Percentiles rank a stretch among this genome's conserved stretches.
Evolutionary conservation across 371 early-diverging fungal species (phyloP).

Genomic region (Basidiobolus meristosporus): DNA sequence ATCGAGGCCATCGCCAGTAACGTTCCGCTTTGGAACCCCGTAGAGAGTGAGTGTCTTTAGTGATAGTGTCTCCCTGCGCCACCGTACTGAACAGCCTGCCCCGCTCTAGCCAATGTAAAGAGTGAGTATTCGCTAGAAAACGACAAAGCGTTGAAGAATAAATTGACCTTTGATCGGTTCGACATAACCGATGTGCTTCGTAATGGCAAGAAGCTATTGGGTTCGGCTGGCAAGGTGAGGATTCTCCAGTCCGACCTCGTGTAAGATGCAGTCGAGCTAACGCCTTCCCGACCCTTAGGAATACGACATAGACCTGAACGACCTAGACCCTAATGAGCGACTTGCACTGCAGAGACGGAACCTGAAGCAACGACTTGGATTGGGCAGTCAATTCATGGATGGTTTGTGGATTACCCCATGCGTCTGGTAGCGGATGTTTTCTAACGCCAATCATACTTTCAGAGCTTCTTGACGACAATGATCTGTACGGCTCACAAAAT

Average conservation of each 20-base stretch:
- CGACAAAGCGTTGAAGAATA: not conserved
- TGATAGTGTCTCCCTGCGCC: too few species aligned
- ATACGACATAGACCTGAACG: conserved; percentile 66
- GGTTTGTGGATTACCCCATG: too few species aligned
- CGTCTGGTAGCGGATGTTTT: too few species aligned
- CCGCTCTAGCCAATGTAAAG: not conserved
- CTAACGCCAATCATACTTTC: too few species aligned
- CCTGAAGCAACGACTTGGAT: conserved; percentile 68
- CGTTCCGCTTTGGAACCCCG: conserved; percentile 68
- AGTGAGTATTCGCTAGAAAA: not conserved
- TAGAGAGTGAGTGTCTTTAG: conserved; percentile 2
- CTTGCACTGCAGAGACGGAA: conserved; percentile 63
- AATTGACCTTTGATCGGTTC: conserved; percentile 42
- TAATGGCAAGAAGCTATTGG: conserved; percentile 65
- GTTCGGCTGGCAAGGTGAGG: conserved; percentile 49
- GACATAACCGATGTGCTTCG: conserved; percentile 65
- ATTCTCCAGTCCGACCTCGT: not conserved
- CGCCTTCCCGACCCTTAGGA: conserved; percentile 26
- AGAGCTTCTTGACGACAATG: too few species aligned
- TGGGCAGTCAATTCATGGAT: conserved; percentile 75
- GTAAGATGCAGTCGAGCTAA: too few species aligned
- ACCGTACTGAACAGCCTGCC: too few species aligned
- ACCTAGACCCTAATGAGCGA: conserved; percentile 71
- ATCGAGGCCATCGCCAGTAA: conserved; percentile 77
- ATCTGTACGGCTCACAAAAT: too few species aligned